Evolutionary conservation across 192 early-diverging fungal genomes (phyloP).

Genomic region (Coemansia umbellata): DNA sequence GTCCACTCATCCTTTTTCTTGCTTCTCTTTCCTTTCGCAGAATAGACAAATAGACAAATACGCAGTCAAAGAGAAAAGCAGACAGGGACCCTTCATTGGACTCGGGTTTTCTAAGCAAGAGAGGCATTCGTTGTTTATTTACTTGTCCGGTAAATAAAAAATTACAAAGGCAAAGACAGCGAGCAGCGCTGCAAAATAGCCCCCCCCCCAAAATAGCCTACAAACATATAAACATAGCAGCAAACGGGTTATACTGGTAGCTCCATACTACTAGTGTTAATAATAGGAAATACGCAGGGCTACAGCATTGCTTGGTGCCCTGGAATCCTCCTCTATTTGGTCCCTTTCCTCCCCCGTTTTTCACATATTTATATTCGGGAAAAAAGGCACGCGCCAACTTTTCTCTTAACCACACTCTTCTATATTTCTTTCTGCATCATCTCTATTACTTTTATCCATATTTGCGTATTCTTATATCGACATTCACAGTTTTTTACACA

Average conservation of each 20-base stretch:
- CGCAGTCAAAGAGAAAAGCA: slow-evolving; percentile 2
- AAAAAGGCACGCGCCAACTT: not conserved
- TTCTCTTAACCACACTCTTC: not conserved
- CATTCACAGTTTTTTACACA: slow-evolving; percentile 4
- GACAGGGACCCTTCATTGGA: too few species aligned
- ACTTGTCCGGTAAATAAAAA: slow-evolving; percentile 1
- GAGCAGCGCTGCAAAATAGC: not conserved
- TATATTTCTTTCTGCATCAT: not conserved
- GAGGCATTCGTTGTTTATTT: not conserved
- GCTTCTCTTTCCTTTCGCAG: not conserved
- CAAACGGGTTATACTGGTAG: too few species aligned
- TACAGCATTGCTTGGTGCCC: slow-evolving; percentile 6
- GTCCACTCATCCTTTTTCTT: not conserved
- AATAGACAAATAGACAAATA: not conserved
- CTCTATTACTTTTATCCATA: slow-evolving; percentile 1
- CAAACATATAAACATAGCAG: not conserved
- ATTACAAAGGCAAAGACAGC: not conserved
- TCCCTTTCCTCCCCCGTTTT: not conserved
- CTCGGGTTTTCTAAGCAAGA: too few species aligned
- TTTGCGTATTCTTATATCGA: not conserved
- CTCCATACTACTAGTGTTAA: too few species aligned
- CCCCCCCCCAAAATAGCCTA: slow-evolving; percentile 1
- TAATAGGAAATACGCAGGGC: too few species aligned
- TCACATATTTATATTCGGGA: not conserved
- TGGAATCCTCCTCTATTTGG: too few species aligned